These are phyloP conservation scores for Cercophora scortea DNA, from an alignment of 495 filamentous ascomycete genomes.

Conservation along the genomic window DNA sequence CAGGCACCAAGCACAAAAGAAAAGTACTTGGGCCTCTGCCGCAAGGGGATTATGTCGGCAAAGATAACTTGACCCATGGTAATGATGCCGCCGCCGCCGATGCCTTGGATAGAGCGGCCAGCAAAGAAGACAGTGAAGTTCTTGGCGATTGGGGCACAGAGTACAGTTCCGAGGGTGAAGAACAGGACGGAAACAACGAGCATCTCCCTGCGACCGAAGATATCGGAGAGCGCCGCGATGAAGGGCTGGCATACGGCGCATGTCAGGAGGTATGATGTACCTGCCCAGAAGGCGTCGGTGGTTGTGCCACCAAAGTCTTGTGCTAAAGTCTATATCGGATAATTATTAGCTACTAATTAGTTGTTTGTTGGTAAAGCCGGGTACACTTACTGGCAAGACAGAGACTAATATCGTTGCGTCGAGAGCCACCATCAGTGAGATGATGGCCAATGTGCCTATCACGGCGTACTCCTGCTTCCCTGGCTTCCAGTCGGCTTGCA, in stretches of 20 bases:
- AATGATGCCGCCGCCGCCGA: slow-evolving; percentile 76
- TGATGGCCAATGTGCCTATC: slow-evolving; percentile 35
- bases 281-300: slow-evolving; percentile 47
- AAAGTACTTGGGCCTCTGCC: slow-evolving; percentile 31
- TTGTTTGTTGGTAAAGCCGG: no score
- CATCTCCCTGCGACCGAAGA: slow-evolving; percentile 43
- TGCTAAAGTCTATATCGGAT: slow-evolving; percentile 21
- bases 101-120: slow-evolving; percentile 71
- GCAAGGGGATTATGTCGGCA: slow-evolving; percentile 42
- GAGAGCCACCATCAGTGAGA: slow-evolving; percentile 44
- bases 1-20: slow-evolving; percentile 42
- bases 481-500: slow-evolving; percentile 24
- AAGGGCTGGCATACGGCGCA: slow-evolving; percentile 41
- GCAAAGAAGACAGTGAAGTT: slow-evolving; percentile 56
- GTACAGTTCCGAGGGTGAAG: slow-evolving; percentile 37
- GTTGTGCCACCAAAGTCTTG: slow-evolving; percentile 34
- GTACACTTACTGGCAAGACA: slow-evolving; percentile 29
- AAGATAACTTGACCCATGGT: slow-evolving; percentile 70
- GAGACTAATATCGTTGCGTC: slow-evolving; percentile 47
- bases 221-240: slow-evolving; percentile 41
- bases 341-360: no score
- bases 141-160: slow-evolving; percentile 30
- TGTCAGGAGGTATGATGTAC: slow-evolving; percentile 44
- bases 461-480: slow-evolving; percentile 29
- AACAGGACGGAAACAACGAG: slow-evolving; percentile 32